Conservation (phyloP, 345 rosid species). For the Ceriops tagal region DNA sequence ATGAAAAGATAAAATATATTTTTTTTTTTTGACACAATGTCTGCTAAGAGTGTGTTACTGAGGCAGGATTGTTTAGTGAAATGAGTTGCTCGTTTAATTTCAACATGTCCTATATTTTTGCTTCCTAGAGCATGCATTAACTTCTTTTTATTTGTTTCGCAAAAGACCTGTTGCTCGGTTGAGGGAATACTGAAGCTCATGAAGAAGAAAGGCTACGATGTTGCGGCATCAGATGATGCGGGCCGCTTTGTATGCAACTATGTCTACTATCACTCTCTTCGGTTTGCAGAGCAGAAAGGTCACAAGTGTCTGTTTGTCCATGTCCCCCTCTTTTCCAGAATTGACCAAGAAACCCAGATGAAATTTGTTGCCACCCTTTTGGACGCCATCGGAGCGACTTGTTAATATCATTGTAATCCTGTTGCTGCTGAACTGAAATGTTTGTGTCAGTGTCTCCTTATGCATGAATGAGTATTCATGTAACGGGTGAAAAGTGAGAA, state of each 20-base stretch:
- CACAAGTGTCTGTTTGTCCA: slow-evolving; percentile 72
- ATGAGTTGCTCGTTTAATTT: too few species aligned
- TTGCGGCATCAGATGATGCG: slow-evolving; percentile 54
- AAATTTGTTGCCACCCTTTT: slow-evolving; percentile 53
- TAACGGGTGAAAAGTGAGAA: too few species aligned
- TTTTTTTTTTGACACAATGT: too few species aligned
- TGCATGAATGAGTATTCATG: too few species aligned
- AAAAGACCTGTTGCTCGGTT: slow-evolving; percentile 52
- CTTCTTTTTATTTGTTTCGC: slow-evolving; percentile 5
- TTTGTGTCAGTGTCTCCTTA: too few species aligned
- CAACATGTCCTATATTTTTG: too few species aligned
- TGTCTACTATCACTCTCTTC: slow-evolving; percentile 69
- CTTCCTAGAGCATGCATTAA: slow-evolving; percentile 8
- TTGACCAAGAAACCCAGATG: slow-evolving; percentile 69
- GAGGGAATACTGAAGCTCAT: slow-evolving; percentile 38
- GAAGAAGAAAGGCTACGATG: slow-evolving; percentile 49
- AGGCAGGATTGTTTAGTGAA: too few species aligned
- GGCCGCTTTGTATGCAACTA: slow-evolving; percentile 79
- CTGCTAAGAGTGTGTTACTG: too few species aligned
- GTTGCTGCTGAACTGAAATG: background rate
- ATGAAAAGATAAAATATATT: too few species aligned
- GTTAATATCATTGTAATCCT: slow-evolving; percentile 24
- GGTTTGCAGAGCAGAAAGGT: slow-evolving; percentile 61
- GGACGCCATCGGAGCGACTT: slow-evolving; percentile 63
- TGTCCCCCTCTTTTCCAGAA: slow-evolving; percentile 63